Conservation (phyloP, 257 asterid species). For the Nicotiana paniculata region DNA sequence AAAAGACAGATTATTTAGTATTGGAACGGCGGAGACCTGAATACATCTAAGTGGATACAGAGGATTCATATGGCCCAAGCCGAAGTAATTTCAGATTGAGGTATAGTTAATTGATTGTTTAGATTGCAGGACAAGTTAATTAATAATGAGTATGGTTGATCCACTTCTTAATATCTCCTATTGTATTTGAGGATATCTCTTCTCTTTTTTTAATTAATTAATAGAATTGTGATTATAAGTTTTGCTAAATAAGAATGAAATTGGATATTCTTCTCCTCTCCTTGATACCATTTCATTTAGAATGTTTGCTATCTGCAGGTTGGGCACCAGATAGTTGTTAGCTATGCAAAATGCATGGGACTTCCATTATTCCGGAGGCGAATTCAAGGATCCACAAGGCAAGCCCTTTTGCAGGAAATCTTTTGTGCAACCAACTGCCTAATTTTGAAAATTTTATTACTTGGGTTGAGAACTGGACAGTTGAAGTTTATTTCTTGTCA, state of each 20-base stretch:
- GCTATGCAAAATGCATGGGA: slow-evolving; percentile 92
- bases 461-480: neutral
- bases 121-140: neutral
- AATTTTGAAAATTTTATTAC: neutral
- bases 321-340: slow-evolving; percentile 83
- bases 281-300: neutral
- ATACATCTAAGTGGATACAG: neutral
- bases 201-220: neutral
- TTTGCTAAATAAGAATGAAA: neutral
- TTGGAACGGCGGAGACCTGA: neutral
- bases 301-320: slow-evolving; percentile 42
- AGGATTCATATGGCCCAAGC: neutral
- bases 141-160: neutral
- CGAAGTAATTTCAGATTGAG: neutral
- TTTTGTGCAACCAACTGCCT: slow-evolving; percentile 2
- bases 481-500: neutral
- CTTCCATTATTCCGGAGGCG: slow-evolving; percentile 88
- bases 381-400: slow-evolving; percentile 90
- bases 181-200: neutral
- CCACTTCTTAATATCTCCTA: neutral
- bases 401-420: slow-evolving; percentile 23
- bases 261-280: neutral
- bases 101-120: neutral
- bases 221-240: neutral
- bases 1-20: neutral